Evolutionary conservation across 2,329 filamentous ascomycete species (phyloP).

Genomic region (Teratosphaeria destructans): DNA sequence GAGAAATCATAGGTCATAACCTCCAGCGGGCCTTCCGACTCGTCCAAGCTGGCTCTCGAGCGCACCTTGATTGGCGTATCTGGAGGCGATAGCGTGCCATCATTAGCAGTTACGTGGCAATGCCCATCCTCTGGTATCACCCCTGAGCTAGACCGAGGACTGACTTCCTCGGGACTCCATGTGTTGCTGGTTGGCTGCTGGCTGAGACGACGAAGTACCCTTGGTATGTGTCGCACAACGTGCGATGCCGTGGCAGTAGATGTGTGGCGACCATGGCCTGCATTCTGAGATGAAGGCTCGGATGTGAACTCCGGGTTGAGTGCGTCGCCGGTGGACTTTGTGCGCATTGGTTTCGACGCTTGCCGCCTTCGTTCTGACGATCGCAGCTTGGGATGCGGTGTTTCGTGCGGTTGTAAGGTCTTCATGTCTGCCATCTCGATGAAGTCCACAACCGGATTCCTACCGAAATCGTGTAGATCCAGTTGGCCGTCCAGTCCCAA

Average conservation of each 20-base stretch:
- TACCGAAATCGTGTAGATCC: not conserved
- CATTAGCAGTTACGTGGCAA: not conserved
- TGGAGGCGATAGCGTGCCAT: not conserved
- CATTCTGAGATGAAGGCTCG: not conserved
- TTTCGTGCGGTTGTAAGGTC: not conserved
- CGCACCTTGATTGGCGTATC: not conserved
- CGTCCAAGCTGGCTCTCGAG: not conserved
- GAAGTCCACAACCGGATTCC: not conserved
- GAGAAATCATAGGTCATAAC: conserved; percentile 11
- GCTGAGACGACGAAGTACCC: not conserved
- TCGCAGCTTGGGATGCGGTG: not conserved
- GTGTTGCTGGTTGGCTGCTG: not conserved
- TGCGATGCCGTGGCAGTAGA: not conserved
- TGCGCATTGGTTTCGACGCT: not conserved
- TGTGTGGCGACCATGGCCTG: conserved; percentile 1
- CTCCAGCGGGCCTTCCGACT: not conserved
- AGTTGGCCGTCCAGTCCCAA: not conserved
- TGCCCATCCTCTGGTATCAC: not conserved
- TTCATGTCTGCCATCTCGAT: not conserved
- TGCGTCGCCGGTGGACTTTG: not conserved
- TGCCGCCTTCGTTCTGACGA: not conserved
- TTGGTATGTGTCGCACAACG: not conserved
- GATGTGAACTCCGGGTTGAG: not conserved
- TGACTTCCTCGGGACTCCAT: not conserved
- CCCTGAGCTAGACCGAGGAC: not conserved